phyloP scores from a whole-genome alignment of 2,329 filamentous ascomycete genomes.

The Botrytis sinoallii region DNA sequence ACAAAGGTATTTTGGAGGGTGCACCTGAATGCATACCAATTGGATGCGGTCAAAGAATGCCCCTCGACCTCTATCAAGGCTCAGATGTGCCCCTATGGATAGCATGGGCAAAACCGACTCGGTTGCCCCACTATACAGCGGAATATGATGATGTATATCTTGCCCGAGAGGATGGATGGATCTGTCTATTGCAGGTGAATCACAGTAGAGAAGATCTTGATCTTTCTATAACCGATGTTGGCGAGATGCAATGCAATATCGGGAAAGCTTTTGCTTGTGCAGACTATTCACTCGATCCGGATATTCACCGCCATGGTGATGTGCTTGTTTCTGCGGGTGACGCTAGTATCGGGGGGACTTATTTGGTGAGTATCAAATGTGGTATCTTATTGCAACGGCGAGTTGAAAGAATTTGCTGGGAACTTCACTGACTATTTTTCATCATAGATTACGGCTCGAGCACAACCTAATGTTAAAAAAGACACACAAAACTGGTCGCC shows the following conservation, averaged over 20 bases:
- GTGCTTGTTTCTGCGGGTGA: slow-evolving; percentile 48
- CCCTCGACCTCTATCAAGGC: slow-evolving; percentile 41
- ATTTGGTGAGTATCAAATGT: slow-evolving; percentile 39
- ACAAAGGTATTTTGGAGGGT: slow-evolving; percentile 52
- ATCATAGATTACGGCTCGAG: slow-evolving; percentile 52
- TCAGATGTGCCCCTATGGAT: slow-evolving; percentile 64
- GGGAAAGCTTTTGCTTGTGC: slow-evolving; percentile 76
- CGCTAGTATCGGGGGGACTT: slow-evolving; percentile 73
- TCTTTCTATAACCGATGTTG: slow-evolving; percentile 53
- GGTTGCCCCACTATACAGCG: slow-evolving; percentile 58
- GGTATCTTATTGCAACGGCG: background rate
- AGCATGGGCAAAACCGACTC: slow-evolving; percentile 76
- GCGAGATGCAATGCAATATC: slow-evolving; percentile 69
- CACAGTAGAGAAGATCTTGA: slow-evolving; percentile 51
- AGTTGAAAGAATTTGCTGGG: too few species aligned
- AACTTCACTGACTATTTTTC: slow-evolving; percentile 13
- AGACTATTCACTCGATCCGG: slow-evolving; percentile 54
- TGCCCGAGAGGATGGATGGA: slow-evolving; percentile 79
- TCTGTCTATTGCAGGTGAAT: slow-evolving; percentile 70
- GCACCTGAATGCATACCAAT: slow-evolving; percentile 39
- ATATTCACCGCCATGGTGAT: slow-evolving; percentile 39
- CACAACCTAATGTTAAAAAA: slow-evolving; percentile 53
- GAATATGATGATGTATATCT: slow-evolving; percentile 79
- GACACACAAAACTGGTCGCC: slow-evolving; percentile 62
- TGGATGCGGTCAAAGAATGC: background rate